Base-by-base conservation (phyloP, 148 eudicot species). In the Agrostemma githago region DNA sequence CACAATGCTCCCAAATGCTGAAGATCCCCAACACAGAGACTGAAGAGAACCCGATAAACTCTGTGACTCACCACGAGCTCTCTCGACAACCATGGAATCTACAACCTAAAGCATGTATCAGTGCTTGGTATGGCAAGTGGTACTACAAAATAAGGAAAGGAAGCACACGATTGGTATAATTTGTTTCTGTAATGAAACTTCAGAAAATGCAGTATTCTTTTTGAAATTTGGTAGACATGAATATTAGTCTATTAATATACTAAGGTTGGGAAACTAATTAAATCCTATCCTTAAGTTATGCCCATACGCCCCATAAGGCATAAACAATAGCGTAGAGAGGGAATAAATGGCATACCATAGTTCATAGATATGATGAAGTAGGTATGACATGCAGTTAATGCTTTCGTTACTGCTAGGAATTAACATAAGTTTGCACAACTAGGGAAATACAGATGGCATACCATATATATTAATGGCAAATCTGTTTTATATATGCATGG, bases 51-150 rank as follows among this genome's bases (percentile, higher is more conserved):
- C 99, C 15, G 99, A 92, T 81, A 90, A 77, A 79, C 94, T 92
- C 80, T 96, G 99, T 48, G 99, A 92, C 86, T 96, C 99, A 26
- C 99, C 99, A 66, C 99, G 97, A 77, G 99, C 96, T 85, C 99
- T 90, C 83, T 96, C 99, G 5, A 96, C 99, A 80, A 96, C 99
- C 99, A 96, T 96, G 51, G 99, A 96, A 86, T 96, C 99, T 86
- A 96, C 99, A 90, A 96, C 99, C 99, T 96, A 86, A 79, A 82
- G 41, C 70, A 83, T 65, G 78, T 78, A 79, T 88, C 78, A 86
- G 78, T 63, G 56, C 74, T 71, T 41, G 60, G 54, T 15, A 51
- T 74, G 19, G 43, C 34, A 42, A 66, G 26, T 5, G 37, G 8
- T 48, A 60, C 21, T 17, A 76, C n/a, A 60, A 46, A 72, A 54